A percentile compares a stretch with the other conserved stretches of the same genome.
These are phyloP conservation scores for Psilocybe cyanescens DNA, from an alignment of 768 basidiomycete species.

Conservation along the genomic window DNA sequence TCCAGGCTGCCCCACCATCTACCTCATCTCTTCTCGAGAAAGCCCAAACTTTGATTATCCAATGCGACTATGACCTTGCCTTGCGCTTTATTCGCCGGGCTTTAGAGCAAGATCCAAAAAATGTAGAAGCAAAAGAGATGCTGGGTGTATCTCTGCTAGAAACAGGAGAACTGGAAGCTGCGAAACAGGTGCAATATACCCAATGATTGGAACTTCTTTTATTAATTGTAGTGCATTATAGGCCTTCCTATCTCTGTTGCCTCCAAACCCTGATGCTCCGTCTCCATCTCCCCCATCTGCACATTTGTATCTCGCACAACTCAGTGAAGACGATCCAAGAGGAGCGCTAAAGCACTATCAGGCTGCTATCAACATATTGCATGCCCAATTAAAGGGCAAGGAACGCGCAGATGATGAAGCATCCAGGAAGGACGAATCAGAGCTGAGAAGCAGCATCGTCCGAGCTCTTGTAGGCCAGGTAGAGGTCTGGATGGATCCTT, in stretches of 20 bases:
- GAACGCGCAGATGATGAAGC: slow-evolving; percentile 49
- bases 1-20: slow-evolving; percentile 46
- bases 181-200: slow-evolving; percentile 57
- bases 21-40: slow-evolving; percentile 68
- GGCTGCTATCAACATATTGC: slow-evolving; percentile 75
- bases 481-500: slow-evolving; percentile 96
- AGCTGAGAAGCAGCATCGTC: slow-evolving; percentile 70
- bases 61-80: slow-evolving; percentile 87
- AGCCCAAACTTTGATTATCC: slow-evolving; percentile 78
- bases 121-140: slow-evolving; percentile 78
- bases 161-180: slow-evolving; percentile 73
- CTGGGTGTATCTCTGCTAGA: slow-evolving; percentile 82
- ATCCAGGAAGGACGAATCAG: slow-evolving; percentile 49
- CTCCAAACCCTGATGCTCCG: slow-evolving; percentile 64
- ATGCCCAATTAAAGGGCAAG: slow-evolving; percentile 75
- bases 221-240: slow-evolving; percentile 28
- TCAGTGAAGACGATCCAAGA: slow-evolving; percentile 77
- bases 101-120: slow-evolving; percentile 62
- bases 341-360: slow-evolving; percentile 77
- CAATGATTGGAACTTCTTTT: not conserved
- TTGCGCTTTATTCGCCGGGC: slow-evolving; percentile 71
- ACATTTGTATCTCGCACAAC: slow-evolving; percentile 88
- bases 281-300: slow-evolving; percentile 74
- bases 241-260: slow-evolving; percentile 66
- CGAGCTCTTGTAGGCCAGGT: slow-evolving; percentile 87